Evolutionary conservation across 345 rosid genomes (phyloP).

Genomic region (Capsella bursapastoris): DNA sequence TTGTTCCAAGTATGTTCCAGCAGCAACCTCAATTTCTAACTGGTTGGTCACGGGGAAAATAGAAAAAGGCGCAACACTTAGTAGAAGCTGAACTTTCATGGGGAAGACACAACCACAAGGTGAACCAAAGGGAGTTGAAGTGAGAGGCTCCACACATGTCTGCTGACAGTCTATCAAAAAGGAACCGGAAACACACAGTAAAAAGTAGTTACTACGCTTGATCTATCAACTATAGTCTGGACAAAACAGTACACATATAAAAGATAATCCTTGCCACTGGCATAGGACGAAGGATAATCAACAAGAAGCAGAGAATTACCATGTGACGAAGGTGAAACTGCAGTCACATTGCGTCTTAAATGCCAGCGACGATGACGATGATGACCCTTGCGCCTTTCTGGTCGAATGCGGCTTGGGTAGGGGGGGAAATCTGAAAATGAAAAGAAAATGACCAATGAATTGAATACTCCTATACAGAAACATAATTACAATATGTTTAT

Average conservation of each 20-base stretch:
- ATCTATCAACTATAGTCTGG: background rate
- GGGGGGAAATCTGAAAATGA: conserved; percentile 51
- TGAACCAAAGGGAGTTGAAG: conserved; percentile 86
- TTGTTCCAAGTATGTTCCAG: conserved; percentile 89
- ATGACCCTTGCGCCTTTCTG: conserved; percentile 53
- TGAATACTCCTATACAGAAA: conserved; percentile 36
- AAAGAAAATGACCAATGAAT: conserved; percentile 31
- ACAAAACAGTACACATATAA: conserved; percentile 1
- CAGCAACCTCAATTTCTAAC: conserved; percentile 95
- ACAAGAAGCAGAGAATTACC: conserved; percentile 48
- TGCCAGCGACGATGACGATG: conserved; percentile 63
- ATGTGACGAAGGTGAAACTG: conserved; percentile 74
- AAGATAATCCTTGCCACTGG: conserved; percentile 7
- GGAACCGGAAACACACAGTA: conserved; percentile 20
- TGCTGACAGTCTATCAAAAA: conserved; percentile 83
- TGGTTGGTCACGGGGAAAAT: conserved; percentile 87
- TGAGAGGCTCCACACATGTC: conserved; percentile 87
- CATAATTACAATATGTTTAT: background rate
- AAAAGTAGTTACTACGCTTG: conserved; percentile 20
- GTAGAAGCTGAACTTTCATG: conserved; percentile 90
- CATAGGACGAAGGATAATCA: conserved; percentile 15
- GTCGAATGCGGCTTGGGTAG: conserved; percentile 47
- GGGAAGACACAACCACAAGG: conserved; percentile 99
- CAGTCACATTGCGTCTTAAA: conserved; percentile 53
- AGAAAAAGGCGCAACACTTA: conserved; percentile 76